Percentiles rank a stretch among this genome's conserved stretches.
phyloP scores from a whole-genome alignment of 352 stramenopile species.

The Pythium myriotylum region DNA sequence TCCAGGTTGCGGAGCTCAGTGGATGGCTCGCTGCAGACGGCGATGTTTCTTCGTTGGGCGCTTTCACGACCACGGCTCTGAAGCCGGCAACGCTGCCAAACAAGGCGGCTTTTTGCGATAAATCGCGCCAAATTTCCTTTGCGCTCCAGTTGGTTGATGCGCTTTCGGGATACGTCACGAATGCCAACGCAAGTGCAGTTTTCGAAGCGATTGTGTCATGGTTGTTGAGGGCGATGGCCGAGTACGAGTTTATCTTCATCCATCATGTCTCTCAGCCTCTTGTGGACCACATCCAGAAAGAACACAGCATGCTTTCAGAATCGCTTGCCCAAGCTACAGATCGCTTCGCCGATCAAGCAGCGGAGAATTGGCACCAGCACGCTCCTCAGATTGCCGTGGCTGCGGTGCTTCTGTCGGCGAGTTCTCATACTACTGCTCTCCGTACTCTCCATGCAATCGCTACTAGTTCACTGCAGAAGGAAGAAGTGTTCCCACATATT shows the following conservation, averaged over 20 bases:
- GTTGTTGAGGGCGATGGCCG: conserved; percentile 7
- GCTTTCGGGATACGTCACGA: neutral
- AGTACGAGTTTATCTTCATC: conserved; percentile 21
- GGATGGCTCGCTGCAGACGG: conserved; percentile 13
- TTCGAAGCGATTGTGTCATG: conserved; percentile 8
- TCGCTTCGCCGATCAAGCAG: neutral
- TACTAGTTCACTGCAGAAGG: neutral
- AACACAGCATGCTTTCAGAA: neutral
- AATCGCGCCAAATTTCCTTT: conserved; percentile 13
- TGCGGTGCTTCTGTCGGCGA: conserved; percentile 7
- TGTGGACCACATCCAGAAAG: conserved; percentile 14
- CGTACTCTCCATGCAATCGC: neutral
- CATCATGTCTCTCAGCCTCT: conserved; percentile 11
- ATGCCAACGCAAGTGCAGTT: neutral
- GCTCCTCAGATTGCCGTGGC: conserved; percentile 1
- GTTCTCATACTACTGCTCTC: neutral
- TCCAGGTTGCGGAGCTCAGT: conserved; percentile 17
- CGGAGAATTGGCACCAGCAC: conserved; percentile 1
- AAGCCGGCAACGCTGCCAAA: neutral
- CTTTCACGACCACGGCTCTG: conserved; percentile 5
- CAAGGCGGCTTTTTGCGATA: conserved; percentile 17
- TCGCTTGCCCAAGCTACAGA: neutral
- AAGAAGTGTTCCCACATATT: conserved; percentile 12
- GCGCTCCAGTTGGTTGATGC: neutral
- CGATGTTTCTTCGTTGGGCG: neutral